Evolutionary conservation across 1,139 yeast genomes (phyloP).

Genomic region (Debaryomycetaceae sp.): DNA sequence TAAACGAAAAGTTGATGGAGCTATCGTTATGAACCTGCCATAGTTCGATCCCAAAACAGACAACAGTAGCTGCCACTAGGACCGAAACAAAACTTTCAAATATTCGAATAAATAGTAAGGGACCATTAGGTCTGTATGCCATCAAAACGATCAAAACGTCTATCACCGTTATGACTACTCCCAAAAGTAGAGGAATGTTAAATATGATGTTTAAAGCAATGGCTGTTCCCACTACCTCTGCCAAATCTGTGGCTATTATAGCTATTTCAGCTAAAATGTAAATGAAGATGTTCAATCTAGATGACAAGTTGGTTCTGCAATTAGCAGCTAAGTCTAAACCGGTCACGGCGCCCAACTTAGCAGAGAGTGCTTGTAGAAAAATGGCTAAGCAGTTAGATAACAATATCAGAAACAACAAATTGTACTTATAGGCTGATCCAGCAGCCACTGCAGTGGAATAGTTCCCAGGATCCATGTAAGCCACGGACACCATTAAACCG

Average conservation of each 20-base stretch:
- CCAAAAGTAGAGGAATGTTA: conserved; percentile 69
- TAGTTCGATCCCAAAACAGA: conserved; percentile 81
- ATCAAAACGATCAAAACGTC: conserved; percentile 82
- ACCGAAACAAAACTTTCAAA: conserved; percentile 80
- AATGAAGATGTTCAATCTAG: conserved; percentile 55
- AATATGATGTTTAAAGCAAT: conserved; percentile 82
- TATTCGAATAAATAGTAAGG: conserved; percentile 69
- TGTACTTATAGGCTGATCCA: conserved; percentile 84
- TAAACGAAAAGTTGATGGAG: conserved; percentile 47
- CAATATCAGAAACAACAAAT: conserved; percentile 73
- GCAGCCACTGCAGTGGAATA: conserved; percentile 94
- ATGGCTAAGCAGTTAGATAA: conserved; percentile 86
- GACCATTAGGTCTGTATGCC: conserved; percentile 88
- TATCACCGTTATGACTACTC: conserved; percentile 76
- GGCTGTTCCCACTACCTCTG: conserved; percentile 93
- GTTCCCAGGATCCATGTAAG: conserved; percentile 97
- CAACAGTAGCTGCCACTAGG: conserved; percentile 76
- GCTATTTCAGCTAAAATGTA: conserved; percentile 82
- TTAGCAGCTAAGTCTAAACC: conserved; percentile 87
- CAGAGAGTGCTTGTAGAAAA: conserved; percentile 76
- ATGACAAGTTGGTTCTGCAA: conserved; percentile 72
- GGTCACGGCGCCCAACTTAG: conserved; percentile 85
- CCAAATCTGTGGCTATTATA: conserved; percentile 87
- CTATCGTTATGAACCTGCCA: conserved; percentile 57
- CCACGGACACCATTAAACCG: conserved; percentile 91